Conservation (phyloP, 352 stramenopile species). For the Phytophthora lateralis region DNA sequence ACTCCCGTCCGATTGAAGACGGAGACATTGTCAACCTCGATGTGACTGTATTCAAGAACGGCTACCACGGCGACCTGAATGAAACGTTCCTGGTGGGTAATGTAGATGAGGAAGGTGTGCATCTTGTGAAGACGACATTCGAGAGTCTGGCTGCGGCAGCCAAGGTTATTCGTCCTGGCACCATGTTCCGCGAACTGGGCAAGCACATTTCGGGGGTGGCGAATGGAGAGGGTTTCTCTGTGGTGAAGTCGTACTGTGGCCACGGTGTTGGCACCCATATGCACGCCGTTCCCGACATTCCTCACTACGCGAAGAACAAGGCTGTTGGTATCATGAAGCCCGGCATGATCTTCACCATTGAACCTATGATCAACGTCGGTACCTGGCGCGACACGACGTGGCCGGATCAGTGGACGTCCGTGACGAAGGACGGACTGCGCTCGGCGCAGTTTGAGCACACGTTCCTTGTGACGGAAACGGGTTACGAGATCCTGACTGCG, state of each 20-base stretch:
- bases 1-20: conserved; percentile 93
- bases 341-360: conserved; percentile 99
- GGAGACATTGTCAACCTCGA: conserved; percentile 99
- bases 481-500: conserved; percentile 97
- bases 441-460: conserved; percentile 98
- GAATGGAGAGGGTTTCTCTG: conserved; percentile 86
- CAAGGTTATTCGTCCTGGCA: conserved; percentile 93
- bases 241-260: conserved; percentile 98
- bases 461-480: conserved; percentile 98
- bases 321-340: conserved; percentile 96
- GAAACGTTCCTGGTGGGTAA: conserved; percentile 98
- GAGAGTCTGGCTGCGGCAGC: conserved; percentile 90
- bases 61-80: conserved; percentile 98
- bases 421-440: conserved; percentile 95
- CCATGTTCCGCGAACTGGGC: conserved; percentile 96
- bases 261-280: conserved; percentile 98
- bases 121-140: conserved; percentile 95
- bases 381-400: conserved; percentile 92
- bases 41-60: conserved; percentile 97
- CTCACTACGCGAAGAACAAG: conserved; percentile 99
- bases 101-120: conserved; percentile 92
- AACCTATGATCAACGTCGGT: conserved; percentile 99
- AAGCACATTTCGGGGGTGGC: conserved; percentile 93
- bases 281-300: conserved; percentile 95
- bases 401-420: conserved; percentile 98